Conservation (phyloP, 192 early-diverging fungal genomes). For the Coemansia sp. region DNA sequence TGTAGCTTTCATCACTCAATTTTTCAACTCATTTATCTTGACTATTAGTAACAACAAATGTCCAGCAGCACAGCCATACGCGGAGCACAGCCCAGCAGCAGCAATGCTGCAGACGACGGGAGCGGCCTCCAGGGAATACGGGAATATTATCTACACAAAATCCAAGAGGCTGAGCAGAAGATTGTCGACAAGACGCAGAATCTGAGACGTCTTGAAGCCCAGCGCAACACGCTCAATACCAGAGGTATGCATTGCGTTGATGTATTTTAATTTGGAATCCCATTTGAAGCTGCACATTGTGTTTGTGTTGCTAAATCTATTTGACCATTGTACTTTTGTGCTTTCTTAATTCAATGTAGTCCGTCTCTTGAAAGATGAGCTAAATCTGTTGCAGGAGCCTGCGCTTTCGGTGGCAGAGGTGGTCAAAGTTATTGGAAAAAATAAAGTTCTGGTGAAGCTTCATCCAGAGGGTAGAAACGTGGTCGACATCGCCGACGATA, state of each 20-base stretch:
- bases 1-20: not conserved
- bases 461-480: constrained; percentile 98
- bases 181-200: constrained; percentile 92
- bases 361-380: constrained; percentile 91
- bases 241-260: constrained; percentile 61
- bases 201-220: constrained; percentile 95
- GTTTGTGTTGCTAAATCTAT: not conserved
- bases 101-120: constrained; percentile 1
- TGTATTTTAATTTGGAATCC: not conserved
- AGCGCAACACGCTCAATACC: constrained; percentile 95
- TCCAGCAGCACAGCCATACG: constrained; percentile 40
- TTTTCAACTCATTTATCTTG: not conserved
- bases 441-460: constrained; percentile 87
- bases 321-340: not conserved
- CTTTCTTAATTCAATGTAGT: constrained; percentile 58
- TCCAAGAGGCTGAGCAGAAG: constrained; percentile 84
- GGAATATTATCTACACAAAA: constrained; percentile 74
- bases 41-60: constrained; percentile 11
- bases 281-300: not conserved
- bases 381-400: constrained; percentile 95
- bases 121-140: constrained; percentile 53
- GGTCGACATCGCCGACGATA: constrained; percentile 88
- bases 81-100: constrained; percentile 10
- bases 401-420: constrained; percentile 97
- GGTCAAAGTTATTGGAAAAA: constrained; percentile 98